Conservation (phyloP, 179 eudicot species). For the Carnegiea gigantea region DNA sequence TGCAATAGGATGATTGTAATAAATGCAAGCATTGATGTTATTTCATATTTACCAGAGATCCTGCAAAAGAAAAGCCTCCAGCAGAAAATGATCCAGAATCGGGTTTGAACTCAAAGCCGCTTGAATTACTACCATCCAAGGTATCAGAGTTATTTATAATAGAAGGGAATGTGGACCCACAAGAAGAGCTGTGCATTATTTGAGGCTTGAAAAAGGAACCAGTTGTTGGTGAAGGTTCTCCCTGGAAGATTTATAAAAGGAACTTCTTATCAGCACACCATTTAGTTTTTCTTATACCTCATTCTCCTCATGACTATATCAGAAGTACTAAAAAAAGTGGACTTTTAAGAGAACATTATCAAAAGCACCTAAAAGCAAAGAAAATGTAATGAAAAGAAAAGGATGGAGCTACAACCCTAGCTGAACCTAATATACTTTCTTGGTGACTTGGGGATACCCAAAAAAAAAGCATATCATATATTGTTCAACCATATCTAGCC, state of each 20-base stretch:
- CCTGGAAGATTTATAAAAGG: constrained; percentile 51
- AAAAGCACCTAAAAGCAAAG: constrained; percentile 14
- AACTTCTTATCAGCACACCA: constrained; percentile 20
- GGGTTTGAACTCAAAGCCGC: constrained; percentile 78
- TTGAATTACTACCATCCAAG: constrained; percentile 42
- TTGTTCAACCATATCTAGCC: too few relatives aligned
- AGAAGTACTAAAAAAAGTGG: constrained; percentile 12
- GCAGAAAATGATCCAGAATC: constrained; percentile 52
- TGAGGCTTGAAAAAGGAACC: constrained; percentile 83
- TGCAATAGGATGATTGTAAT: neutral
- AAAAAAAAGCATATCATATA: neutral
- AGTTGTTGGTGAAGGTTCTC: constrained; percentile 96
- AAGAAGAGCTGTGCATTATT: constrained; percentile 59
- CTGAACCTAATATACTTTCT: neutral
- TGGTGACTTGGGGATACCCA: neutral
- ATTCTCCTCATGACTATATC: constrained; percentile 25
- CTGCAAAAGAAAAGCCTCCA: constrained; percentile 50
- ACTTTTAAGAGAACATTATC: constrained; percentile 3
- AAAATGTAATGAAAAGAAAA: constrained; percentile 1
- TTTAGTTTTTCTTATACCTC: constrained; percentile 8
- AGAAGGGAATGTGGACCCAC: constrained; percentile 46
- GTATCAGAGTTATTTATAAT: constrained; percentile 43
- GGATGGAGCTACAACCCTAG: neutral
- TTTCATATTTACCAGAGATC: constrained; percentile 52
- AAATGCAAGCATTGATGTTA: neutral